Evolutionary conservation across 164 flowering plant species (phyloP).

Genomic region (Hamamelis virginiana): DNA sequence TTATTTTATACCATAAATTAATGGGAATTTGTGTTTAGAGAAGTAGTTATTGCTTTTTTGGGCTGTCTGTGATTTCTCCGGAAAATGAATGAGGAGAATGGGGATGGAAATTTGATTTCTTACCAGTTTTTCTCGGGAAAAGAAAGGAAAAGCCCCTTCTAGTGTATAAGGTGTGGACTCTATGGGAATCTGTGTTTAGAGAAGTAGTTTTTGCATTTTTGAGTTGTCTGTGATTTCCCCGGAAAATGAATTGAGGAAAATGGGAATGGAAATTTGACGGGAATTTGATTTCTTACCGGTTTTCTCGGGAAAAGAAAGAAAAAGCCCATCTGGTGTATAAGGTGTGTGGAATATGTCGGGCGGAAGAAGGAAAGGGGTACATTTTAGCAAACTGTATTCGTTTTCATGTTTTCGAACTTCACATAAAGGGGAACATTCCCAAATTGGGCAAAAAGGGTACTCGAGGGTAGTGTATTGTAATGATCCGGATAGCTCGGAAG

Average conservation of each 20-base stretch:
- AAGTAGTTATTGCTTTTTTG: not conserved
- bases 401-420: constrained; percentile 45
- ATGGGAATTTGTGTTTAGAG: too few species aligned
- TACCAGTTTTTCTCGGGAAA: constrained; percentile 1
- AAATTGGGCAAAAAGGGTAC: constrained; percentile 65
- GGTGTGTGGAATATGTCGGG: constrained; percentile 31
- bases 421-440: constrained; percentile 43
- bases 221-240: not conserved
- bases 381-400: constrained; percentile 51
- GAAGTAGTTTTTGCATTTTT: too few species aligned
- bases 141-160: not conserved
- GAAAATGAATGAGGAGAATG: not conserved
- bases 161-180: too few species aligned
- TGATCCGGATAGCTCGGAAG: constrained; percentile 61
- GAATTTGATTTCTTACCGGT: not conserved
- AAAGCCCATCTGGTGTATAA: not conserved
- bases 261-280: not conserved
- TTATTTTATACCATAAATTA: not conserved
- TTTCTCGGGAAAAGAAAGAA: not conserved
- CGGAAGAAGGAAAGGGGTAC: constrained; percentile 36
- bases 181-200: too few species aligned
- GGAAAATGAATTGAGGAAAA: not conserved
- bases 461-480: constrained; percentile 71
- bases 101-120: not conserved
- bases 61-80: not conserved